Percentiles rank a stretch among this genome's conserved stretches.
Conservation (phyloP, 768 basidiomycete genomes). For the Paxillus rubicundulus region DNA sequence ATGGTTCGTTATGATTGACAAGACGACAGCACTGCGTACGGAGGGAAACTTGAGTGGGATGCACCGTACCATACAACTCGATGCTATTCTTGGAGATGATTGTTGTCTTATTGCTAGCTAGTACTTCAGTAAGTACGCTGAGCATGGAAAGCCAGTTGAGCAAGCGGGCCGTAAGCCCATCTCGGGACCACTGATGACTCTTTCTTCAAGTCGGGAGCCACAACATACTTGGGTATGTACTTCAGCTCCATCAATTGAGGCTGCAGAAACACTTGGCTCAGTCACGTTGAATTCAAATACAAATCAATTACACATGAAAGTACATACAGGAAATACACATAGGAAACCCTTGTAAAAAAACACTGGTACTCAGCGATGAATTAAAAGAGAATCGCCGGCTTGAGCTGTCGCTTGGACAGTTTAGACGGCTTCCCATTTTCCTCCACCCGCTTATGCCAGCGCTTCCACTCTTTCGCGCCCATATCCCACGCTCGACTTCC, state of each 20-base stretch:
- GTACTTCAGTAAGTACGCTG: too few species aligned
- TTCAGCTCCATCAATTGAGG: too few species aligned
- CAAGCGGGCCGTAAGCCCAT: too few species aligned
- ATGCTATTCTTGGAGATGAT: too few species aligned
- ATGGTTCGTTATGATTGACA: slow-evolving; percentile 9
- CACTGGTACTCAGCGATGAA: background rate
- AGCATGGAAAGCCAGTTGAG: too few species aligned
- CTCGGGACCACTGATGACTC: too few species aligned
- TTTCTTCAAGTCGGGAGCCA: too few species aligned
- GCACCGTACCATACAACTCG: too few species aligned
- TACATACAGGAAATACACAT: slow-evolving; percentile 18
- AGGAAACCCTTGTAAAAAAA: background rate
- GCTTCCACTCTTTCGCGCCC: slow-evolving; percentile 10
- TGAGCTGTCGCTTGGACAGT: slow-evolving; percentile 9
- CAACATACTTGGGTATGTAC: too few species aligned
- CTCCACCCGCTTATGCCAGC: slow-evolving; percentile 20
- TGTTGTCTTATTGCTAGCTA: too few species aligned
- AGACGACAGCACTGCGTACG: background rate
- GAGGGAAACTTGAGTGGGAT: too few species aligned
- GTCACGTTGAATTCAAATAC: background rate
- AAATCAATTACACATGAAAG: slow-evolving; percentile 11
- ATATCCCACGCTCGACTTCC: slow-evolving; percentile 16
- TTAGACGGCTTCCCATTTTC: slow-evolving; percentile 12
- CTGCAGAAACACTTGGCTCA: too few species aligned
- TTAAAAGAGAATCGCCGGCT: slow-evolving; percentile 13